A percentile compares a stretch with the other conserved stretches of the same genome.
phyloP scores from a whole-genome alignment of 2,329 filamentous ascomycete species.

The Coniochaeta sp. region DNA sequence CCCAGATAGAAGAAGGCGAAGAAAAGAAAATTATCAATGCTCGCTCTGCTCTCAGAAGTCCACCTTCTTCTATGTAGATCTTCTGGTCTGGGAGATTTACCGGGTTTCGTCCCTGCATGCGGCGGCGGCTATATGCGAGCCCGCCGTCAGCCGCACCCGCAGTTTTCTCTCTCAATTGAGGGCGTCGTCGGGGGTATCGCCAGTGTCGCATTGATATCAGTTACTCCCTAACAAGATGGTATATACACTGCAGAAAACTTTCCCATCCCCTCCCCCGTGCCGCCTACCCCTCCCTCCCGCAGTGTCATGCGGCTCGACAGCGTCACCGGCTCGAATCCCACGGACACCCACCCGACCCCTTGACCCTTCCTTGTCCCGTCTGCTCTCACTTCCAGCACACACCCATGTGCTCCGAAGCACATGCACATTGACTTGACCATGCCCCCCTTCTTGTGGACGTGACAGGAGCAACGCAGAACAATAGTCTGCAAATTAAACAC shows the following conservation, averaged over 20 bases:
- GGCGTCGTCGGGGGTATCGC: not conserved
- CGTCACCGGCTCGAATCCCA: not conserved
- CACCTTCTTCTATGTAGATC: too few species aligned
- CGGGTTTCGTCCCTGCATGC: not conserved
- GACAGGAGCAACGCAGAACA: not conserved
- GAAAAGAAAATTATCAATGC: too few species aligned
- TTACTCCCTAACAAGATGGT: not conserved
- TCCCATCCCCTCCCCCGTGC: not conserved
- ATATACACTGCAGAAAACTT: not conserved
- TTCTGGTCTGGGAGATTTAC: not conserved
- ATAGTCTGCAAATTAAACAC: not conserved
- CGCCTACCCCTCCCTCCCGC: not conserved
- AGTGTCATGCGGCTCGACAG: not conserved
- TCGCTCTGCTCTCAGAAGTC: too few species aligned
- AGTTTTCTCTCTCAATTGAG: not conserved
- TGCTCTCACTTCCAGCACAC: not conserved
- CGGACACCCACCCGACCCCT: not conserved
- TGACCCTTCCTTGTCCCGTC: not conserved
- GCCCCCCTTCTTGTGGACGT: not conserved
- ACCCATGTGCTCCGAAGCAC: too few species aligned
- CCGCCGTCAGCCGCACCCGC: not conserved
- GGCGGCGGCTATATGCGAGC: not conserved
- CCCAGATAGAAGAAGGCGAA: not conserved
- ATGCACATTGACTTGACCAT: not conserved
- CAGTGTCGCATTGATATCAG: not conserved